A percentile compares a stretch with the other conserved stretches of the same genome.
Evolutionary conservation across 1,284 basidiomycete species (phyloP).

Genomic region (Neonothopanus nambi): DNA sequence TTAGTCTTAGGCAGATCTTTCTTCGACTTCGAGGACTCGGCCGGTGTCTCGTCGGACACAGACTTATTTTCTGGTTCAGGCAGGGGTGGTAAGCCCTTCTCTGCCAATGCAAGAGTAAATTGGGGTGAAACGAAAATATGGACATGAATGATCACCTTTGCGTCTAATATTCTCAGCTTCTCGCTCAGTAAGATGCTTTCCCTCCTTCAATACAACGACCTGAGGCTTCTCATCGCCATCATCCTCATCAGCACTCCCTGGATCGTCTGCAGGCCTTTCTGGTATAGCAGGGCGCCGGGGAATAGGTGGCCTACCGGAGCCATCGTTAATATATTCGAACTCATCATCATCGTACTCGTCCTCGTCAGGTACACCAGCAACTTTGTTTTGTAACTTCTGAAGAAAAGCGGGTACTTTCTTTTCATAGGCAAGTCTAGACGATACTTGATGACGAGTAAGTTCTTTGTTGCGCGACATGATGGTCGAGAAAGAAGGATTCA

Average conservation of each 20-base stretch:
- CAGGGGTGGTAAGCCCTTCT: slow-evolving; percentile 46
- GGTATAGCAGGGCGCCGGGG: slow-evolving; percentile 68
- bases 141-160: slow-evolving; percentile 49
- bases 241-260: slow-evolving; percentile 75
- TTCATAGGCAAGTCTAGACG: slow-evolving; percentile 60
- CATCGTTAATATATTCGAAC: slow-evolving; percentile 48
- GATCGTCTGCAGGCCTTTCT: slow-evolving; percentile 67
- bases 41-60: slow-evolving; percentile 13
- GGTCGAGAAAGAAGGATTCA: no score
- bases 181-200: slow-evolving; percentile 75
- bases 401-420: slow-evolving; percentile 58
- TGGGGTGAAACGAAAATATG: neutral
- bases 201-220: slow-evolving; percentile 81
- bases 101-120: slow-evolving; percentile 26
- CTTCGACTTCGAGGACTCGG: slow-evolving; percentile 34
- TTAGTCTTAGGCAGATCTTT: slow-evolving; percentile 40
- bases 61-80: slow-evolving; percentile 24
- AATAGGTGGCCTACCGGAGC: slow-evolving; percentile 70
- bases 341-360: slow-evolving; percentile 37
- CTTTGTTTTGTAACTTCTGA: slow-evolving; percentile 56
- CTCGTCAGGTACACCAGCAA: slow-evolving; percentile 41
- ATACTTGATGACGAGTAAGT: slow-evolving; percentile 66
- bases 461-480: slow-evolving; percentile 39
- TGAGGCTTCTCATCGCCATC: slow-evolving; percentile 77
- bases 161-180: slow-evolving; percentile 79